Conservation (phyloP, 2,329 filamentous ascomycete species). For the Calonectria hongkongensis region DNA sequence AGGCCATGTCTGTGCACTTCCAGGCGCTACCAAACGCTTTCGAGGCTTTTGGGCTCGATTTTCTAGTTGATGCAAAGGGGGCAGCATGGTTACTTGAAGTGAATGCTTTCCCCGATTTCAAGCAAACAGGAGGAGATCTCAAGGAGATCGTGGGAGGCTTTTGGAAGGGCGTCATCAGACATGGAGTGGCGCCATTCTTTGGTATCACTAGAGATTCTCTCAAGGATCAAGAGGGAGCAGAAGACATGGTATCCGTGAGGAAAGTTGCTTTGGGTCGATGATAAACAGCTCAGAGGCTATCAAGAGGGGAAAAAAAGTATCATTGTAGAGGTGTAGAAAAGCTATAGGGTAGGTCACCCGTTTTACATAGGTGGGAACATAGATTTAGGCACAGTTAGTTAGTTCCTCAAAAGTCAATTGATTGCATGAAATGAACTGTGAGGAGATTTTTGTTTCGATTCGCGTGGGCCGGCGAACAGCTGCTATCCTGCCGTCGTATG, state of each 20-base stretch:
- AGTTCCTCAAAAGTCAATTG: constrained; percentile 24
- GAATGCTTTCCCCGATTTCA: constrained; percentile 97
- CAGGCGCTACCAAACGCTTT: constrained; percentile 92
- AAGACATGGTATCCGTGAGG: constrained; percentile 71
- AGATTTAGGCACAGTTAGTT: not conserved
- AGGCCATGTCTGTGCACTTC: constrained; percentile 92
- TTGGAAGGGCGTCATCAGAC: constrained; percentile 83
- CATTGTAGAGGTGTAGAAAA: not conserved
- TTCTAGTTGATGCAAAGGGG: constrained; percentile 82
- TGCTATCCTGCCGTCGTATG: constrained; percentile 24
- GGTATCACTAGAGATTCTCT: constrained; percentile 50
- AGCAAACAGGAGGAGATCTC: constrained; percentile 90
- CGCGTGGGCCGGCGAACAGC: not conserved
- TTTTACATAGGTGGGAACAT: not conserved
- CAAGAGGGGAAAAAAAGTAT: constrained; percentile 3
- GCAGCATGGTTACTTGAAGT: constrained; percentile 88
- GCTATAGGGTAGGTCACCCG: constrained; percentile 22
- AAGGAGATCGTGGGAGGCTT: constrained; percentile 83
- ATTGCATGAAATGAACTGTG: constrained; percentile 19
- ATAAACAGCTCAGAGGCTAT: constrained; percentile 25
- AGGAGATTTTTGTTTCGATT: not conserved
- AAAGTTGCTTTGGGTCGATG: constrained; percentile 72
- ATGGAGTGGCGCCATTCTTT: constrained; percentile 83
- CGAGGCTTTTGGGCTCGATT: constrained; percentile 94
- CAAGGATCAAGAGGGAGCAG: constrained; percentile 55